Evolutionary conservation across 257 asterid species (phyloP), one percentile per base, ranked within the genome.

Genomic region (Linaria vulgaris): DNA sequence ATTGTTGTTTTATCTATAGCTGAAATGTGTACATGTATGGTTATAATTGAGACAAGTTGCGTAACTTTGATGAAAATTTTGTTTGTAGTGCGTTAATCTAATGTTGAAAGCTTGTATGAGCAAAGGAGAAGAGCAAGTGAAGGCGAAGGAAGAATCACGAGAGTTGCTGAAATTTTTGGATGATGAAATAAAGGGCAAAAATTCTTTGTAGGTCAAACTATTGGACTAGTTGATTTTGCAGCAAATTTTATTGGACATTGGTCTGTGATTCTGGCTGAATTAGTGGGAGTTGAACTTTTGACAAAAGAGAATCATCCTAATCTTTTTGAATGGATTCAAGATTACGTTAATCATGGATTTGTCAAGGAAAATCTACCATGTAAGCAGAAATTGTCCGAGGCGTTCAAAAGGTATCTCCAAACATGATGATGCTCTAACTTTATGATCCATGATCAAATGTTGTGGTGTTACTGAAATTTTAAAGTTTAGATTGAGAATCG

Each of bases 191-290:
- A 34, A 66, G 12, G 78, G 72, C 14, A 78, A 81, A 54, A 75
- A 25, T 75, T 68, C 59, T 81, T 78, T 1, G 84, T 76, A 0
- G 86, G 86, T 16, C 78, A 78, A 0, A 22, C 38, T 5, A 52
- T 78, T 14, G 80, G 82, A 6, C 19, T 68, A n/a, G 73, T 65
- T 46, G 87, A 75, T 43, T 60, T 81, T 1, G 66, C 53, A 47
- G 76, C 69, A 3, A 73, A 55, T 60, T 64, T 59, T 58, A 27
- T 75, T 1, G 82, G 74, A 0, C 57, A 59, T n/a, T 70, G 74
- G 83, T 8, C 24, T 22, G 61, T 49, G 64, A 23, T 59, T 10
- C 0, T 76, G 8, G 67, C 74, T 30, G 78, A 75, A 49, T 58
- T 72, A 0, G 25, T 51, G 5, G 74, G 74, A n/a, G 37, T 75